A percentile compares a stretch with the other conserved stretches of the same genome.
These are phyloP conservation scores for Pezicula carpinea DNA, from an alignment of 2,329 filamentous ascomycete genomes.

Conservation along the genomic window DNA sequence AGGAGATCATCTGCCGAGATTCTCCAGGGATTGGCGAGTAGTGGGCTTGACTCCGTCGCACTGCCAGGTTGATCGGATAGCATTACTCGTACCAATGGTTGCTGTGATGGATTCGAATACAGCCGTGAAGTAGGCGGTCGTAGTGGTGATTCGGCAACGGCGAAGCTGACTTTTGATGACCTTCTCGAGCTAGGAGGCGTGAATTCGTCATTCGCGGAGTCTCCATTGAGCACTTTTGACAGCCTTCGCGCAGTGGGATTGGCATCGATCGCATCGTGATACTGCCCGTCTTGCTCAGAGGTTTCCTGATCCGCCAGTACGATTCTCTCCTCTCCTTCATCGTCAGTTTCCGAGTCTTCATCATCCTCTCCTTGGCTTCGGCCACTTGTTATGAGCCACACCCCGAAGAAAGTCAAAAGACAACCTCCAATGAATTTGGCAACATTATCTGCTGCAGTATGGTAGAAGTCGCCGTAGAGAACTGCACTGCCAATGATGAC, in stretches of 20 bases:
- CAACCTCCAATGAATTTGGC: slow-evolving; percentile 88
- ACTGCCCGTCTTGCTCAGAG: slow-evolving; percentile 9
- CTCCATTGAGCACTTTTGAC: slow-evolving; percentile 12
- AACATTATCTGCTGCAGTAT: slow-evolving; percentile 67
- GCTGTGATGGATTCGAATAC: slow-evolving; percentile 18
- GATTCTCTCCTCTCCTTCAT: slow-evolving; percentile 61
- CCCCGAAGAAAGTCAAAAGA: slow-evolving; percentile 86
- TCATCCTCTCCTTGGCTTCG: slow-evolving; percentile 55
- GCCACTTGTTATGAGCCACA: slow-evolving; percentile 95
- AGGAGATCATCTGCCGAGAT: slow-evolving; percentile 17
- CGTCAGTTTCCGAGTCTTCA: slow-evolving; percentile 50
- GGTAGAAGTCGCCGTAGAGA: slow-evolving; percentile 91
- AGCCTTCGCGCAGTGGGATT: slow-evolving; percentile 8
- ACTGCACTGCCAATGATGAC: slow-evolving; percentile 93
- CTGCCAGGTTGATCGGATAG: slow-evolving; percentile 7
- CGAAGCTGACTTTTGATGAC: slow-evolving; percentile 25
- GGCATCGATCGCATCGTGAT: slow-evolving; percentile 8
- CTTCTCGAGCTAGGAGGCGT: slow-evolving; percentile 12
- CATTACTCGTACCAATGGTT: slow-evolving; percentile 12
- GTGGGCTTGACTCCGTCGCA: slow-evolving; percentile 15
- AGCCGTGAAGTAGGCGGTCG: slow-evolving; percentile 18
- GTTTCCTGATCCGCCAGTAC: slow-evolving; percentile 50
- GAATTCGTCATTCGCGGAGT: slow-evolving; percentile 14
- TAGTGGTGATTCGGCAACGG: slow-evolving; percentile 9
- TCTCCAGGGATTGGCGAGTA: slow-evolving; percentile 25